Percentiles rank a stretch among this genome's conserved stretches.
Conservation (phyloP, 257 asterid genomes). For the Nicotiana noctiflora region DNA sequence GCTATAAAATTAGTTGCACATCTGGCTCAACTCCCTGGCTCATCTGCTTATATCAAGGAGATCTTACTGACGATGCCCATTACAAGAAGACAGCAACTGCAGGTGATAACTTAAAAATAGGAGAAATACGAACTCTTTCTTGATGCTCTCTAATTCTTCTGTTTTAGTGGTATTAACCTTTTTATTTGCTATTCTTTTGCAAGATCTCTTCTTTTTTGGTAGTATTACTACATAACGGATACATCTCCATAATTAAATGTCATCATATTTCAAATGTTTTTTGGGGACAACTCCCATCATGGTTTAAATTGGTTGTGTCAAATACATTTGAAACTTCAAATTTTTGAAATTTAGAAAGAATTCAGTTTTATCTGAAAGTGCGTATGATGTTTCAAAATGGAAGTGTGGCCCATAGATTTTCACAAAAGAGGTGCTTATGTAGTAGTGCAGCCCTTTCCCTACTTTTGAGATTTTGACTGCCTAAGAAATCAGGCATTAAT, state of each 20-base stretch:
- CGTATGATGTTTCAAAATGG: not conserved
- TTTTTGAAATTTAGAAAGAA: not conserved
- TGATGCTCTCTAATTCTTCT: not conserved
- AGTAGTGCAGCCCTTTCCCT: not conserved
- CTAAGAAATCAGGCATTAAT: not conserved
- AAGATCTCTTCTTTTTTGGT: not conserved
- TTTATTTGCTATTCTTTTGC: not conserved
- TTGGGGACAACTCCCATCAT: not conserved
- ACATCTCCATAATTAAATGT: not conserved
- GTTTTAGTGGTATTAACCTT: not conserved
- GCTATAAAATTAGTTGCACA: slow-evolving; percentile 76
- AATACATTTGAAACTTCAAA: not conserved
- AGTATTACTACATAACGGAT: not conserved
- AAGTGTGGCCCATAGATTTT: not conserved
- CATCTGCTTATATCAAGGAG: slow-evolving; percentile 68
- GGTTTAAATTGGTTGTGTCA: not conserved
- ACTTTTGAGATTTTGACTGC: not conserved
- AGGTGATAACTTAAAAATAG: slow-evolving; percentile 42
- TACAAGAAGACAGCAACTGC: slow-evolving; percentile 70
- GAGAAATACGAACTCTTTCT: not conserved
- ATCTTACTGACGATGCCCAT: slow-evolving; percentile 74
- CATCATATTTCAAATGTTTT: not conserved
- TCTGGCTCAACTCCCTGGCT: slow-evolving; percentile 77
- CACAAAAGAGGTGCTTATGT: not conserved
- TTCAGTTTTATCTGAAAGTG: not conserved